Evolutionary conservation across 352 stramenopile genomes (phyloP), one percentile per base, ranked within the genome.

Genomic region (Globisporangium uncinulatum): DNA sequence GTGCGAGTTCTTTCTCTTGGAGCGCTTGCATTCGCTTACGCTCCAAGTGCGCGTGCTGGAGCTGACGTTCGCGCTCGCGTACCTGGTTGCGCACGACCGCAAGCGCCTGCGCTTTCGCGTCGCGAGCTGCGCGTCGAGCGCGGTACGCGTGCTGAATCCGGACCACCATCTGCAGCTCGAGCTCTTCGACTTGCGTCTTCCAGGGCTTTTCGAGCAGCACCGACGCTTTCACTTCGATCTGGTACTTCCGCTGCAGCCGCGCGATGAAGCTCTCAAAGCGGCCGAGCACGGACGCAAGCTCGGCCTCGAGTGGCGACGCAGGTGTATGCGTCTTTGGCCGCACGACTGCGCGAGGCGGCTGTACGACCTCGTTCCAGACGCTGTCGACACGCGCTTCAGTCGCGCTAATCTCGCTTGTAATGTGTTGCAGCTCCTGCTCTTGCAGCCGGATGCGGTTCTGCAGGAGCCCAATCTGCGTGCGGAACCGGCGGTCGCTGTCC

Each of bases 121-220:
- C 58, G 10, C 63, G 63, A 1, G 73, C 57, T 42, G 65, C 54
- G 17, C 63, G 67, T 34, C 81, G 69, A 20, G 72, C 65, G 39
- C 83, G 72, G 61, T 87, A 92, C 0, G 77, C 71, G 5, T 77
- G 77, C 66, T 94, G 83, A 47, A 94, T 86, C 13, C 73, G 76
- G 17, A 90, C 73, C 0, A 83, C 66, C 78, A 89, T 89, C 9
- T 74, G 79, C 2, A 86, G 42, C 43, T 80, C 56, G 8, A 90
- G 58, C 15, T 85, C 79, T 24, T 91, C 71, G 65, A 91, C 75
- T 54, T 94, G 81, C 57, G 84, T 61, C 48, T 86, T 70, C 83
- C 83, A 94, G 0, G 79, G 70, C 15, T 77, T 76, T 21, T 75
- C 59, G 11, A 90, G 51, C 29, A 85, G 48, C 15, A 60, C 63